Evolutionary conservation across 176 grass and related monocot genomes (phyloP).

Genomic region (Poa pratensis): DNA sequence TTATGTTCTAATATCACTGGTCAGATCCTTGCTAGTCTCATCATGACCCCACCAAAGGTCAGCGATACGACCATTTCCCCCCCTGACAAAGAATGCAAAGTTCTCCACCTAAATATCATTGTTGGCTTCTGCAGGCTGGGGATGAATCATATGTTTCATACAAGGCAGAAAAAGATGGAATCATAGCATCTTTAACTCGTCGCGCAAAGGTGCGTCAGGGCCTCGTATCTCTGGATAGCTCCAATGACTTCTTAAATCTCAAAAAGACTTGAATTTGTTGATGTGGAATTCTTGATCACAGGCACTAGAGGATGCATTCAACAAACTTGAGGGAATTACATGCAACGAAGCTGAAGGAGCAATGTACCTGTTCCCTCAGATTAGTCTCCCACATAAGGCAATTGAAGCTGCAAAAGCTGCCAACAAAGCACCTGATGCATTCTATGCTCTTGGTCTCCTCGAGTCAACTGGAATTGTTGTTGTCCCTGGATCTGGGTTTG

Average conservation of each 20-base stretch:
- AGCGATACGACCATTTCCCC: not conserved
- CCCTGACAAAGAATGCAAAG: constrained; percentile 24
- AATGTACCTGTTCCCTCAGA: constrained; percentile 85
- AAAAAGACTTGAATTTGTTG: not conserved
- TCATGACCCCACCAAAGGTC: constrained; percentile 99
- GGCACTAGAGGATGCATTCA: constrained; percentile 84
- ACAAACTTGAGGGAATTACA: constrained; percentile 72
- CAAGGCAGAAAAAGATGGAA: constrained; percentile 82
- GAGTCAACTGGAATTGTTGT: constrained; percentile 89
- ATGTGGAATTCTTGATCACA: constrained; percentile 5
- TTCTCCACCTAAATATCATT: constrained; percentile 12
- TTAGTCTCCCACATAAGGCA: constrained; percentile 68
- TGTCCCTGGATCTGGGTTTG: constrained; percentile 83
- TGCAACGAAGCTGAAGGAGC: constrained; percentile 95
- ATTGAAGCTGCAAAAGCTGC: constrained; percentile 74
- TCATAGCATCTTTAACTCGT: constrained; percentile 78
- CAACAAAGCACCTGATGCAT: constrained; percentile 72
- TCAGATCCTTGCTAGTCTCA: constrained; percentile 87
- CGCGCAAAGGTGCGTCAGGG: constrained; percentile 72
- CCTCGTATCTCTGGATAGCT: not conserved
- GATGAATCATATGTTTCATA: constrained; percentile 89
- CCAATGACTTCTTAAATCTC: not conserved
- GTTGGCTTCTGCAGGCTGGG: constrained; percentile 59
- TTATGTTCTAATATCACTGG: constrained; percentile 96
- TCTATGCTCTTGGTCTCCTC: constrained; percentile 74